Percentiles rank a stretch among this genome's conserved stretches.
Evolutionary conservation across 257 asterid genomes (phyloP).

Genomic region (Primulina eburnea): DNA sequence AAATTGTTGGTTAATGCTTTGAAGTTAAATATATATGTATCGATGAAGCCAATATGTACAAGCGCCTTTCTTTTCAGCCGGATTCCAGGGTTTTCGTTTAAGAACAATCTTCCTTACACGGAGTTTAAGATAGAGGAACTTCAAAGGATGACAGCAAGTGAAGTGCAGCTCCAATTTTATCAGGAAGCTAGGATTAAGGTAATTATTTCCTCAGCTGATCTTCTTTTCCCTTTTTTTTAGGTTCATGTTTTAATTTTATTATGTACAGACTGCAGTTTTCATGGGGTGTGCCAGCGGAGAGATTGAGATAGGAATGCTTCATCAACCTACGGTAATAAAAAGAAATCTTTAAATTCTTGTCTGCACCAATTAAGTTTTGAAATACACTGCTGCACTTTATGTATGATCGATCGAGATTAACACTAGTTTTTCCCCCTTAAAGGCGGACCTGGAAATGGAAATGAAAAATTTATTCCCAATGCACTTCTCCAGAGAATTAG

Average conservation of each 20-base stretch:
- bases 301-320: slow-evolving; percentile 67
- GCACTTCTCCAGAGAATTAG: slow-evolving; percentile 31
- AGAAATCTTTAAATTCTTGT: background rate
- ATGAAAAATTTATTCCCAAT: slow-evolving; percentile 42
- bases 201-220: background rate
- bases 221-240: background rate
- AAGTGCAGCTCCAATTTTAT: slow-evolving; percentile 61
- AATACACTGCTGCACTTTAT: background rate
- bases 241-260: background rate
- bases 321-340: slow-evolving; percentile 41
- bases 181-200: slow-evolving; percentile 93
- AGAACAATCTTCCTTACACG: slow-evolving; percentile 51
- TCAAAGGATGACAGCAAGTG: slow-evolving; percentile 39
- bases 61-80: slow-evolving; percentile 33
- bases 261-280: slow-evolving; percentile 48
- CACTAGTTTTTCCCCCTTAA: background rate
- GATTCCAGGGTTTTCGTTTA: slow-evolving; percentile 71
- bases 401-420: background rate
- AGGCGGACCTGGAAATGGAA: slow-evolving; percentile 57
- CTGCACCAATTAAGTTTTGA: background rate
- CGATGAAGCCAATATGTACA: background rate
- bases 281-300: slow-evolving; percentile 80
- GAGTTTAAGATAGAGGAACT: slow-evolving; percentile 47
- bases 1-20: background rate
- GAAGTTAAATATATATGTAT: background rate